Base-by-base conservation (phyloP, 1,139 yeast genomes). In the Debaryomyces nepalensis region DNA sequence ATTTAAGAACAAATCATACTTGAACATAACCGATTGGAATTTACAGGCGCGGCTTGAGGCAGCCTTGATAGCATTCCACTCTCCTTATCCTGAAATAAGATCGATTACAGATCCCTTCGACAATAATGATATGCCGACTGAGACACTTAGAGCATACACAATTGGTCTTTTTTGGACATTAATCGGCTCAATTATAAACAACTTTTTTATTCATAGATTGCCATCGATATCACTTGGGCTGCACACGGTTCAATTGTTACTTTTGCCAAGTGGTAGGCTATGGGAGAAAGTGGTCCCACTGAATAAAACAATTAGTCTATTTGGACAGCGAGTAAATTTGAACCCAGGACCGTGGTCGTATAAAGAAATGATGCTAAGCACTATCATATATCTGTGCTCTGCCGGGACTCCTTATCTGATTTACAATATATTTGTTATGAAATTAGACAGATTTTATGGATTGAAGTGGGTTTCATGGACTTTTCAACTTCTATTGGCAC, bases 291-390 rank as follows among this genome's bases (percentile, higher is more conserved):
- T 45, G 9, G 54, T 72, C 27, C 72, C 70, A 1, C 11, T 18
- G n/a, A 50, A 68, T 31, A 59, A 54, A 39, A 55, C 46, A 2
- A 38, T 71, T 2, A 45, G 34, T 0, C 4, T 61, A 8, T 54
- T 61, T 2, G 66, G 69, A 0, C 39, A 45, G 11, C 22, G 40
- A 1, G 41, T 68, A 24, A 63, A 69, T 33, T 47, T 73, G 24
- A 73, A 73, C 45, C 75, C 76, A 2, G 77, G 78, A 0, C 69
- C 68, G 5, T 85, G 88, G 87, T 68, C 75, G 26, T 72, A 66
- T 52, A 85, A 85, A 58, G 93, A 85, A 56, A 88, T 84, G 66
- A 79, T 81, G 82, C 41, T 73, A 61, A 56, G 68, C 19, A 65
- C 77, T 1, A 73, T 73, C 31, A 73, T 73, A 18, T 73, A 71